Conservation (phyloP, 495 filamentous ascomycete genomes). For the Immersiella caudata region DNA sequence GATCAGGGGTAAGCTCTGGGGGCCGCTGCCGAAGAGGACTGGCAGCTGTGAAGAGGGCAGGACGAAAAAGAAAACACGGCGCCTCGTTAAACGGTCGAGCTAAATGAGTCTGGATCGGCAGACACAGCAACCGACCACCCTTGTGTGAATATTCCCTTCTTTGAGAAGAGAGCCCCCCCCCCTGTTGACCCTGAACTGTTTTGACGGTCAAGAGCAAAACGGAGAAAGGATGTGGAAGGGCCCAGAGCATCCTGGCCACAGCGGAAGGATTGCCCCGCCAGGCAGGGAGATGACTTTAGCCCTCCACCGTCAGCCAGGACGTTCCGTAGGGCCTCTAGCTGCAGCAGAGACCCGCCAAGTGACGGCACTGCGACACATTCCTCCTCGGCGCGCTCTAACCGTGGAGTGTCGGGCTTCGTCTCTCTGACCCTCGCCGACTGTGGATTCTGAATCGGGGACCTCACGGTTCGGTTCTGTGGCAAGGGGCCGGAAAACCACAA, state of each 20-base stretch:
- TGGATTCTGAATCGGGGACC: background rate
- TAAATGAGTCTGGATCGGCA: conserved; percentile 5
- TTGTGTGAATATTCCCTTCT: background rate
- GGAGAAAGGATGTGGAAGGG: background rate
- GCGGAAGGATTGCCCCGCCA: no score
- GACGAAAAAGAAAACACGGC: conserved; percentile 2
- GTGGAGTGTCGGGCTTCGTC: background rate
- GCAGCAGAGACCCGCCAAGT: background rate
- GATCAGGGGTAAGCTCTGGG: background rate
- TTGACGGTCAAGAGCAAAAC: background rate
- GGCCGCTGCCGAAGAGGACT: conserved; percentile 8
- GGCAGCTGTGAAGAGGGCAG: background rate
- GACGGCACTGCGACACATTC: background rate
- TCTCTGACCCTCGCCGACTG: background rate
- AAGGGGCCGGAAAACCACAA: background rate
- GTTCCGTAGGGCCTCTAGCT: no score
- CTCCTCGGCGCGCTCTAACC: background rate
- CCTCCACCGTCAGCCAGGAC: no score
- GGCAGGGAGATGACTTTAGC: no score
- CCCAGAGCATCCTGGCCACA: no score
- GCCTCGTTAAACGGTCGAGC: conserved; percentile 15
- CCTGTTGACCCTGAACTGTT: background rate
- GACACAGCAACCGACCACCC: background rate
- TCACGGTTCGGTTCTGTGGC: background rate
- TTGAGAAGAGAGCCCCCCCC: background rate